phyloP scores from a whole-genome alignment of 106 monocot genomes.

The Allium fistulosum region DNA sequence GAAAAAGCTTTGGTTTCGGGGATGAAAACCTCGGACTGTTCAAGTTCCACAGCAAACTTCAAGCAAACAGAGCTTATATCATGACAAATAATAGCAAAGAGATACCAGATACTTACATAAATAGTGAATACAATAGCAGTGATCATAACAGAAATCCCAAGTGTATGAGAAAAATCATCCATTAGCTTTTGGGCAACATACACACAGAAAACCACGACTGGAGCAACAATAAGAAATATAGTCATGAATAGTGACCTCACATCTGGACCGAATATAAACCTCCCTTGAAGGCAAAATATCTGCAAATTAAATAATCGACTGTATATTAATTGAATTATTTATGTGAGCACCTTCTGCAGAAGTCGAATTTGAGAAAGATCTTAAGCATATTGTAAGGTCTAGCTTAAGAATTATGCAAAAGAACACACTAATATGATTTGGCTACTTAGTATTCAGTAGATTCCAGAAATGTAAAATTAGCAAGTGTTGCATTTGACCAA shows the following conservation, averaged over 20 bases:
- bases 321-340: too few relatives aligned
- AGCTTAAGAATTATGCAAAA: not conserved
- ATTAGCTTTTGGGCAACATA: slow-evolving; percentile 75
- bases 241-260: slow-evolving; percentile 71
- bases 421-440: not conserved
- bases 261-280: slow-evolving; percentile 84
- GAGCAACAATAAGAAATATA: slow-evolving; percentile 67
- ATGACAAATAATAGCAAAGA: too few relatives aligned
- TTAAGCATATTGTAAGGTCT: not conserved
- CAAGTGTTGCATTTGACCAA: too few relatives aligned
- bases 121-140: slow-evolving; percentile 52
- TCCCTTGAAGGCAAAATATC: slow-evolving; percentile 68
- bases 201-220: slow-evolving; percentile 52
- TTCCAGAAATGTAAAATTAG: too few relatives aligned
- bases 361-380: not conserved
- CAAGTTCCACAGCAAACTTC: too few relatives aligned
- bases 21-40: too few relatives aligned
- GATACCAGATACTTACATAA: slow-evolving; percentile 48
- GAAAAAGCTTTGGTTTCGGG: too few relatives aligned
- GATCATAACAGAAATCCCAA: slow-evolving; percentile 60
- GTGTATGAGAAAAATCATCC: slow-evolving; percentile 54
- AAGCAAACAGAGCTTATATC: too few relatives aligned
- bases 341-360: not conserved
- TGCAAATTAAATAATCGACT: slow-evolving; percentile 20
- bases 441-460: not conserved